Conservation (phyloP, 305 asterid species). For the Fraxinus floribunda region DNA sequence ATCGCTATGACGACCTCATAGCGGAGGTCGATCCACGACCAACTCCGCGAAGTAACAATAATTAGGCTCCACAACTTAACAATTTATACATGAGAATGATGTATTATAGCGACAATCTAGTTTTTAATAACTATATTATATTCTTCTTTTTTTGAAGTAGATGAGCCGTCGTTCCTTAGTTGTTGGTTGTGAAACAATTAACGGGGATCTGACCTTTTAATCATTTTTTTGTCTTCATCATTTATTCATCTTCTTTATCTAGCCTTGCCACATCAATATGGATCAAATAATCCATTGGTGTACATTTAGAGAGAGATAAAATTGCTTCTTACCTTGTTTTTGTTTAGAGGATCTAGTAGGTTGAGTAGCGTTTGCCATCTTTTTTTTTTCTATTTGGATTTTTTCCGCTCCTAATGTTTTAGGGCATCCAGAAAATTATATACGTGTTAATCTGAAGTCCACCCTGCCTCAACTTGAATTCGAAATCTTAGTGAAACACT, state of each 20-base stretch:
- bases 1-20: not conserved
- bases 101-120: not conserved
- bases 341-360: not conserved
- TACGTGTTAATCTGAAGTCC: not conserved
- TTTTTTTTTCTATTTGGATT: not conserved
- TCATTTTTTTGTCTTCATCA: not conserved
- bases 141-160: not conserved
- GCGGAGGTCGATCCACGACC: not conserved
- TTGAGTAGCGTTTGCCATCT: not conserved
- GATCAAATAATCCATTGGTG: slow-evolving; percentile 14
- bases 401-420: not conserved
- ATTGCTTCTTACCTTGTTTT: slow-evolving; percentile 5
- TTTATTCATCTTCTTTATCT: not conserved
- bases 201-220: not conserved
- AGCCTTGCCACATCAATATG: not conserved
- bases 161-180: not conserved
- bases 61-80: not conserved
- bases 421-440: not conserved
- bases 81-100: not conserved
- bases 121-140: not conserved
- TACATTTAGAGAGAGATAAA: slow-evolving; percentile 10
- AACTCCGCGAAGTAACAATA: not conserved
- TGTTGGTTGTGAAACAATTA: not conserved
- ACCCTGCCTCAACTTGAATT: not conserved
- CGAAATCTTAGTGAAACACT: not conserved